Conservation (phyloP, 257 asterid genomes). For the Rauvolfia tetraphylla region DNA sequence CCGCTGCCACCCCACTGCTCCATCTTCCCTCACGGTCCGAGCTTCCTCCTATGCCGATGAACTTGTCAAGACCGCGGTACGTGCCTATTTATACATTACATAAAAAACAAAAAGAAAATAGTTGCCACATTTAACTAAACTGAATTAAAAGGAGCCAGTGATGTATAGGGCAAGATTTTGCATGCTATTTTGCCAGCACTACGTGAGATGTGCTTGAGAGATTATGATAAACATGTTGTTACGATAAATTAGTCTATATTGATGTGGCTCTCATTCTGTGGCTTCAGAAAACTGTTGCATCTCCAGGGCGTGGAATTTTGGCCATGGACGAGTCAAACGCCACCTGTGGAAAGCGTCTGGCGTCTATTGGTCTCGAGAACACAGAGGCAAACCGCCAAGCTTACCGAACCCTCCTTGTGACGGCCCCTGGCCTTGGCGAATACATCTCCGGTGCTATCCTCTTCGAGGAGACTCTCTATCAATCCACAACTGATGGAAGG, state of each 20-base stretch:
- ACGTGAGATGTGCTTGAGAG: neutral
- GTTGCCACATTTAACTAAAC: too few species aligned
- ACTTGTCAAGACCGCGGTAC: conserved; percentile 83
- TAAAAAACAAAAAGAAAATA: too few species aligned
- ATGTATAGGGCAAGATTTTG: neutral
- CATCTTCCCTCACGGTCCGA: conserved; percentile 48
- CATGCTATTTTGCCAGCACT: neutral
- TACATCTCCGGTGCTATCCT: conserved; percentile 90
- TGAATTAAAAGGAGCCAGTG: too few species aligned
- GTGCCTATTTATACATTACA: conserved; percentile 4
- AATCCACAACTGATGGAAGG: conserved; percentile 71
- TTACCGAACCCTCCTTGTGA: conserved; percentile 73
- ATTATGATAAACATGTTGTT: too few species aligned
- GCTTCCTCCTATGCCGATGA: conserved; percentile 88
- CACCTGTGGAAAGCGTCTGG: conserved; percentile 84
- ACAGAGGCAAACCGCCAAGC: conserved; percentile 97
- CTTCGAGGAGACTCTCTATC: conserved; percentile 91
- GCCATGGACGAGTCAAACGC: conserved; percentile 97
- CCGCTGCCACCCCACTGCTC: conserved; percentile 42
- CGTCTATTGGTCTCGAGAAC: conserved; percentile 88
- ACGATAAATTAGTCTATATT: too few species aligned
- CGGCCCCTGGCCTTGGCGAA: conserved; percentile 72
- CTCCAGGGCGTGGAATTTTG: conserved; percentile 83
- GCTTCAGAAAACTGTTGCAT: conserved; percentile 69
- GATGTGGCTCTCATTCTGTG: too few species aligned